Percentiles rank a stretch among this genome's conserved stretches.
These are phyloP conservation scores for Fusarium cyanostomum DNA, from an alignment of 2,329 filamentous ascomycete species.

Conservation along the genomic window DNA sequence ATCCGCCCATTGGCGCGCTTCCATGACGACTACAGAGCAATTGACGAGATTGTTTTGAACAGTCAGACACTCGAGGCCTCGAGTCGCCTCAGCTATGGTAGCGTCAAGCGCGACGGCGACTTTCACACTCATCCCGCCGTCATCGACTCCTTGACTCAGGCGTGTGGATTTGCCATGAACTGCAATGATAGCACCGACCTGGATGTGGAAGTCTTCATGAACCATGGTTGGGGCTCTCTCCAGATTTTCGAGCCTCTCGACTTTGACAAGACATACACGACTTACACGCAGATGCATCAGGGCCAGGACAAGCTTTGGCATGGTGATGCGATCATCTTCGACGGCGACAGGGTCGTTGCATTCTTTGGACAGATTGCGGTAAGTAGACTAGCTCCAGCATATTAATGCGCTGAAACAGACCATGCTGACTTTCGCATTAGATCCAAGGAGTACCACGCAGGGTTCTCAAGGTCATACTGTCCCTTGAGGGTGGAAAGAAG, in stretches of 20 bases:
- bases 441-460: constrained; percentile 35
- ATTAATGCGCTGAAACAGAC: accelerated
- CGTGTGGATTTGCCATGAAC: constrained; percentile 38
- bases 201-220: constrained; percentile 34
- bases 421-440: background rate
- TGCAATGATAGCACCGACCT: constrained; percentile 36
- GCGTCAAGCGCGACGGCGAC: constrained; percentile 23
- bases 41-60: constrained; percentile 34
- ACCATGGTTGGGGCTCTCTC: constrained; percentile 33
- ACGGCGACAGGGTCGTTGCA: constrained; percentile 59
- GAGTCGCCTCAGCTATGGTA: constrained; percentile 29
- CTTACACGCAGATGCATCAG: constrained; percentile 31
- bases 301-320: constrained; percentile 31
- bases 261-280: constrained; percentile 35
- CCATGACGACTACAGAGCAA: constrained; percentile 36
- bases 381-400: background rate
- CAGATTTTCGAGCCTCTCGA: constrained; percentile 32
- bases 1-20: constrained; percentile 34
- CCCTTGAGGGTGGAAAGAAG: constrained; percentile 30
- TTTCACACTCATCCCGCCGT: constrained; percentile 36
- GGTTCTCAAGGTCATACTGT: constrained; percentile 33
- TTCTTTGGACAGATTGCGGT: constrained; percentile 46
- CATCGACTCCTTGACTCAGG: constrained; percentile 34
- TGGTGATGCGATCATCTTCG: constrained; percentile 65
- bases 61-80: constrained; percentile 30